Evolutionary conservation across 352 stramenopile genomes (phyloP).

Genomic region (Pythium myriotylum): DNA sequence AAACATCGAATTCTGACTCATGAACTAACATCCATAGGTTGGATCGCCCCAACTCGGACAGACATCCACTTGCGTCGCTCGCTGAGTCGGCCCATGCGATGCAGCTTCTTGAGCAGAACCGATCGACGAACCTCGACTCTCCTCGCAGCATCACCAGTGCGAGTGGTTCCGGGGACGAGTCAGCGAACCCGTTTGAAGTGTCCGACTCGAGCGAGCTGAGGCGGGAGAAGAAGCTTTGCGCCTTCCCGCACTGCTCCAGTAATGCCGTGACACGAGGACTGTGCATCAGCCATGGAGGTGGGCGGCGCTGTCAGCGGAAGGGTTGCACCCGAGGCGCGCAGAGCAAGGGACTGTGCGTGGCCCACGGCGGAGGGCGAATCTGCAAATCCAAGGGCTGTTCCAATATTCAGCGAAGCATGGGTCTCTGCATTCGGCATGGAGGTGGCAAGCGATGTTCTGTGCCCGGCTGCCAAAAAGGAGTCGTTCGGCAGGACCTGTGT

Average conservation of each 20-base stretch:
- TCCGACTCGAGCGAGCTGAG: constrained; percentile 28
- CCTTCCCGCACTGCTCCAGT: constrained; percentile 68
- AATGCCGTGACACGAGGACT: constrained; percentile 82
- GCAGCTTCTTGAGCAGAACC: constrained; percentile 47
- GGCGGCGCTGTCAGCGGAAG: constrained; percentile 79
- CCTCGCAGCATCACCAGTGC: constrained; percentile 17
- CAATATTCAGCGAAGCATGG: constrained; percentile 88
- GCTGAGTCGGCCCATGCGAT: constrained; percentile 64
- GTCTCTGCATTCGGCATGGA: constrained; percentile 65
- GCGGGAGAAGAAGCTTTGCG: constrained; percentile 80
- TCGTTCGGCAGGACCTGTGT: constrained; percentile 86
- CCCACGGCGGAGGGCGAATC: constrained; percentile 80
- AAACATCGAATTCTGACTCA: not conserved
- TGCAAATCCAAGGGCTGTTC: constrained; percentile 78
- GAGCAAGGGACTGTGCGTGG: constrained; percentile 84
- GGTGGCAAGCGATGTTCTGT: constrained; percentile 62
- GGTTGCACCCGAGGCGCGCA: constrained; percentile 80
- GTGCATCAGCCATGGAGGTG: constrained; percentile 82
- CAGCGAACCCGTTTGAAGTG: constrained; percentile 13
- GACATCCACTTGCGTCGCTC: constrained; percentile 48
- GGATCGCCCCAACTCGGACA: constrained; percentile 11
- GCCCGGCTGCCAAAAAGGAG: constrained; percentile 79
- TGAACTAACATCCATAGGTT: constrained; percentile 7
- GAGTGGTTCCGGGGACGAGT: constrained; percentile 22
- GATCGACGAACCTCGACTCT: constrained; percentile 16